Evolutionary conservation across 768 basidiomycete species (phyloP), one percentile per base, ranked within the genome.

Genomic region (Agaricus blazei): DNA sequence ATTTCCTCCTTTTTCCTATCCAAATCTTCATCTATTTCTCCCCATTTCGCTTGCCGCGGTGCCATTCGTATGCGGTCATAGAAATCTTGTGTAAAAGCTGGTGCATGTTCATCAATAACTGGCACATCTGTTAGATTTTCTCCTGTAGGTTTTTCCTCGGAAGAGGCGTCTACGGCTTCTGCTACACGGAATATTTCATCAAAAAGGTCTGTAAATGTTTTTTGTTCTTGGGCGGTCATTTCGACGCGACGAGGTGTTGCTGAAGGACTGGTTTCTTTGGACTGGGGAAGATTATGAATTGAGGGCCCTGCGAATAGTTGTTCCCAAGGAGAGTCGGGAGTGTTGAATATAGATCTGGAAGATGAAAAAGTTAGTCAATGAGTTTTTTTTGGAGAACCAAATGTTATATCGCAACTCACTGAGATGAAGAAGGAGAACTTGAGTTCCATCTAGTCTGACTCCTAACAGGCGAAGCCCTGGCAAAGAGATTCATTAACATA

Each of bases 1-100:
- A 94, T 88, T 54, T 81, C 79, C 58, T 90, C 90, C 66, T 84
- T 85, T 64, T 85, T 83, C 24, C 75, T 71, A 60, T 91, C 90
- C 27, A 89, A 69, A 48, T 77, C 72, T 54, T 84, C 77, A 51
- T 82, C 75, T 26, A 72, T 76, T 8, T 76, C 72, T 2, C 81
- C 76, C 76, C 79, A 81, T 59, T 76, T 80, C 14, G 79, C 74
- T 47, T 78, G 77, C 15, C 76, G 74, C 19, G 82, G 78, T 31
- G 88, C 71, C 37, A 75, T 79, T 26, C 75, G 72, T 57, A 85
- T 81, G 14, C 88, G 62, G 52, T 85, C 82, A 27, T 72, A 69
- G 37, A 80, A 65, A 34, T 68, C 66, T 15, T 62, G 49, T 15
- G 54, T 36, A 31, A 56, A 56, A 5, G 47, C 40, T 2, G 28